Evolutionary conservation across 257 asterid species (phyloP).

Genomic region (Linderniella brevidens): DNA sequence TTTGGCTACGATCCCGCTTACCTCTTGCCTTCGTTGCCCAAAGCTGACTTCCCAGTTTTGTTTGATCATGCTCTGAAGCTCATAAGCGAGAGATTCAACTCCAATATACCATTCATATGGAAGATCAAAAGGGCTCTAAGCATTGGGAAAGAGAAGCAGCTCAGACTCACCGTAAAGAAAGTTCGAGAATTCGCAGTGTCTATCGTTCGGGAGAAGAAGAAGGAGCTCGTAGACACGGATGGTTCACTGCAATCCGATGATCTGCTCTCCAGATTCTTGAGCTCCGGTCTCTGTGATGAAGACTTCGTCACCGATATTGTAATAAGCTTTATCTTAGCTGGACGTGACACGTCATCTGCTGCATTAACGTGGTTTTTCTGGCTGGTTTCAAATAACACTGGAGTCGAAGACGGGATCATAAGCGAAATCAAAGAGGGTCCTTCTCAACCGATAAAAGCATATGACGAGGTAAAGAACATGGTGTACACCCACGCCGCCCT

Average conservation of each 20-base stretch:
- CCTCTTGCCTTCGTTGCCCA: conserved; percentile 27
- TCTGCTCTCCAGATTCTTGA: conserved; percentile 17
- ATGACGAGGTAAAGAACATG: conserved; percentile 44
- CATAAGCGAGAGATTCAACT: conserved; percentile 17
- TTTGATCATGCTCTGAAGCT: conserved; percentile 26
- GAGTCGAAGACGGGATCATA: conserved; percentile 24
- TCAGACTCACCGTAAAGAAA: conserved; percentile 6
- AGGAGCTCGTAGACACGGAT: conserved; percentile 9
- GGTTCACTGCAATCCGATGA: conserved; percentile 3
- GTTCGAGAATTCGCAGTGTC: conserved; percentile 32
- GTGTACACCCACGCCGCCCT: conserved; percentile 42
- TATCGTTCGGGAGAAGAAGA: conserved; percentile 21
- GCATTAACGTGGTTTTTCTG: conserved; percentile 66
- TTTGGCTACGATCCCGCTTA: conserved; percentile 53
- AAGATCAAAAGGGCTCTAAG: conserved; percentile 22
- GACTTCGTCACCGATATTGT: conserved; percentile 38
- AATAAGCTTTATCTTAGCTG: conserved; percentile 53
- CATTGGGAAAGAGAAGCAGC: conserved; percentile 31
- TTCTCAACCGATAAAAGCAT: conserved; percentile 6
- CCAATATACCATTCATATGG: conserved; percentile 24
- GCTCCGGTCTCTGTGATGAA: conserved; percentile 30
- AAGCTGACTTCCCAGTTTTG: conserved; percentile 23
- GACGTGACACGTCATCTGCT: conserved; percentile 54
- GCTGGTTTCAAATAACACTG: conserved; percentile 19
- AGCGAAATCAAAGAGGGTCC: conserved; percentile 14